Base-by-base conservation (phyloP, 805 yeast species). In the Candida dajiaensis region DNA sequence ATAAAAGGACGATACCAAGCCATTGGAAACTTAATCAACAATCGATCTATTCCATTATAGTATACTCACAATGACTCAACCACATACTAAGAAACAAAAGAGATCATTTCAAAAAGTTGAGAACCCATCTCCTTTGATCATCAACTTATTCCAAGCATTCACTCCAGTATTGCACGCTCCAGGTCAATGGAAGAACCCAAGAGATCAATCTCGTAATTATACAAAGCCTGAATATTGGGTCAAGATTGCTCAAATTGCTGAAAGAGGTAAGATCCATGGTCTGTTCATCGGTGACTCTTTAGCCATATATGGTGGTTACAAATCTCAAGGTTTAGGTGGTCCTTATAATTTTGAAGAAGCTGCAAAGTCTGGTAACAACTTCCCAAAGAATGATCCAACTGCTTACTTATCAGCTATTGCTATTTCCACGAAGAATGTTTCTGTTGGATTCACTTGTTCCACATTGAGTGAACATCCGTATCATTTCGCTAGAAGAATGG, bases 391-490 rank as follows among this genome's bases (percentile, higher is more conserved):
- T 31, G 50, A 48, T 36, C 50, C 50, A 41, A 48, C 48, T n/a
- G 50, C 50, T 9, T 48, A 48, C 36, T 51, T 57, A 10, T 61
- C 64, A 59, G 62, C 63, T 15, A 64, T 63, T 43, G 46, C 37
- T 9, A 41, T 70, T 3, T 70, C 62, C 2, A 70, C 73, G 12
- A 53, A 64, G 41, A 63, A 63, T 37, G 52, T 69, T 20, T 46
- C 62, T 15, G 68, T 68, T 52, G 74, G 69, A 7, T 49, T 70
- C 33, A 69, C 73, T 10, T 65, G 65, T 42, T 58, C 67, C n/a
- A 69, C 73, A 12, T 61, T 70, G 25, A 67, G 68, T 47, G 74
- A 69, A 43, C 63, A 62, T n/a, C 73, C 73, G 0, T 69, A 65
- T 41, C 68, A 62, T 48, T 63, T 68, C 36, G 65, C 70, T 21